Base-by-base conservation (phyloP, 495 filamentous ascomycete species). In the Lineolata rhizophorae region DNA sequence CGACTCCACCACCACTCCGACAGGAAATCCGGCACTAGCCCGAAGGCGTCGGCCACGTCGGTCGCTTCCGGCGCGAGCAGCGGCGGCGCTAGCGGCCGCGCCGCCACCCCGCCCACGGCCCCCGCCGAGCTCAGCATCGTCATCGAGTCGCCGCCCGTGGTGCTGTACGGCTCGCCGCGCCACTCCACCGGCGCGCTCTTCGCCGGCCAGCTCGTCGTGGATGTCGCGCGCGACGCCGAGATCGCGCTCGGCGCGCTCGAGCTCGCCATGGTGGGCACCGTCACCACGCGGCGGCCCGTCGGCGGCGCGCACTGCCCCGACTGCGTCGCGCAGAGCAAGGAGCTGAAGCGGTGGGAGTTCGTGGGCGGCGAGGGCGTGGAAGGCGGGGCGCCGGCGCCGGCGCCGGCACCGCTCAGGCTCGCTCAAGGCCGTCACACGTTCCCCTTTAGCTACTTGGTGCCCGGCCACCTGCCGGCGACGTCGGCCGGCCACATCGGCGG, bases 391-490 rank as follows among this genome's bases (percentile, higher is more conserved):
- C n/a, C n/a, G n/a, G 22, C 22, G n/a, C 64, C 58, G 14, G 72
- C 76, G 38, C 62, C 71, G 14, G 60, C 71, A 13, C 55, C 55
- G 10, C 61, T 90, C 39, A 60, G 55, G 24, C 25, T 42, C 5
- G 27, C 13, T 5, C 57, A 60, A 32, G 78, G 75, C 32, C 49
- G 62, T 5, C 80, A 92, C 48, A 62, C 67, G 22, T 90, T 84
- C 50, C 87, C 87, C n/a, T 92, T 94, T 58, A 84, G 76, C 43
- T 75, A 84, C 35, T 57, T 95, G 15, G 58, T 99, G 24, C 78
- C 78, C 0, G 90, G 90, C 4, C 65, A 90, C 39, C 61, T 92
- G 2, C 87, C 87, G 4, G 77, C 80, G 4, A 76, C 69, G 27
- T 77, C 77, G 44, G 70, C 79, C 46, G 74, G 74, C 32, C 42